Evolutionary conservation across 2,329 filamentous ascomycete species (phyloP), one percentile per base, ranked within the genome.

Genomic region (Sodiomyces alkalinus): DNA sequence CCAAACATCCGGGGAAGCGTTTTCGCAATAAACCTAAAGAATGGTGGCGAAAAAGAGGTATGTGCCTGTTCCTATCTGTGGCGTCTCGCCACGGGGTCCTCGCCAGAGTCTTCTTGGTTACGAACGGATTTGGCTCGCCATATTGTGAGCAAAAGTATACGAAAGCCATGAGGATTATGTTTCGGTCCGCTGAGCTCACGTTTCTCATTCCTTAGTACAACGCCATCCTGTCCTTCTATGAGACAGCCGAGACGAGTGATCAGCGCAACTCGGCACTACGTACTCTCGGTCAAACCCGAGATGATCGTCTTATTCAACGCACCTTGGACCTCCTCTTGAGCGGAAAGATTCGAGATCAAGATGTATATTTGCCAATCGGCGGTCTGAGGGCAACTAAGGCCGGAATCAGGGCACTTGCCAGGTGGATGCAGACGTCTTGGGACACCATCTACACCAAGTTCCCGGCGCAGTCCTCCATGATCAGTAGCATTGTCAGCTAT

Each of bases 211-310:
- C 8, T 16, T 17, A 77, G 69, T 94, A 90, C 54, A 69, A 93
- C 27, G 63, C 70, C 22, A 60, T 93, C 13, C 57, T 87, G 31
- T 63, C 83, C 40, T 74, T 81, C 41, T 34, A 33, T 17, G 28
- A 25, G 23, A 32, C 29, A 8, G 36, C 34, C 10, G 29, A 38
- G 26, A 38, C 34, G 13, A 49, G 49, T 40, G 85, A 92, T 44
- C 85, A 94, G 60, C 82, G 86, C 48, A 94, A 93, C 55, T 87
- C 81, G 9, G 85, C 85, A 2, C 69, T 96, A 33, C 81, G 86
- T 42, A 72, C 69, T 18, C 67, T 96, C 14, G 87, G 87, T 28
- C 74, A 83, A 28, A 74, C 82, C 26, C 76, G 76, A 47, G 72
- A 77, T 39, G n/a, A n/a, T n/a, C n/a, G n/a, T n/a, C 69, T 94